Percentiles rank a stretch among this genome's conserved stretches.
phyloP scores from a whole-genome alignment of 768 basidiomycete species.

The Suillus fuscotomentosus region DNA sequence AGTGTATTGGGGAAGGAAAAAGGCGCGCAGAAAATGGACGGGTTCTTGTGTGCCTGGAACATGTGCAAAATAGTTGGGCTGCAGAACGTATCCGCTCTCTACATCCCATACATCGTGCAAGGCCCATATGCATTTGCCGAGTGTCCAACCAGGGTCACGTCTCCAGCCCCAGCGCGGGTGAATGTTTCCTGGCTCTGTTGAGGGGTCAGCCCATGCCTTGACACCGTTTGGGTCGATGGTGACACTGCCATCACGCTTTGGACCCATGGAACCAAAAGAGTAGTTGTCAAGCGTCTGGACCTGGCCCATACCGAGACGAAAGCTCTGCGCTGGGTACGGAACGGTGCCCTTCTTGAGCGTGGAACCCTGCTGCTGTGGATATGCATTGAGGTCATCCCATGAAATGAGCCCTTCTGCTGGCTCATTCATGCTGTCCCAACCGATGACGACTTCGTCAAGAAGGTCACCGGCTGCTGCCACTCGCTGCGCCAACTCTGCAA shows the following conservation, averaged over 20 bases:
- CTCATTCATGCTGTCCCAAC: constrained; percentile 97
- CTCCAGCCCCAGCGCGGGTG: constrained; percentile 83
- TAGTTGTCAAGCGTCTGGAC: constrained; percentile 80
- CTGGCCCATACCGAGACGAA: constrained; percentile 87
- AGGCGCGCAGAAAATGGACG: constrained; percentile 73
- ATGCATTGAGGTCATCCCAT: constrained; percentile 63
- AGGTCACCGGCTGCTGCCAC: constrained; percentile 75
- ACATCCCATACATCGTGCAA: constrained; percentile 88
- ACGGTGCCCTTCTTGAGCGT: constrained; percentile 83
- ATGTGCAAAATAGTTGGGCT: constrained; percentile 73
- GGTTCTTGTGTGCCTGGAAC: constrained; percentile 40
- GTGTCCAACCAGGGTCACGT: constrained; percentile 66
- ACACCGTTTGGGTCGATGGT: constrained; percentile 83
- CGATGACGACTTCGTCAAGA: constrained; percentile 85
- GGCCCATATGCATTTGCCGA: constrained; percentile 86
- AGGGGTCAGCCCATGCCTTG: constrained; percentile 73
- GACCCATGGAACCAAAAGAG: constrained; percentile 79
- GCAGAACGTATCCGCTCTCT: constrained; percentile 61
- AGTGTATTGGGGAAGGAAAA: constrained; percentile 73
- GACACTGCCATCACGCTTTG: constrained; percentile 67
- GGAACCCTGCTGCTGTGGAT: constrained; percentile 66
- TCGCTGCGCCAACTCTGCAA: constrained; percentile 71
- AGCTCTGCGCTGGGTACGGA: constrained; percentile 81
- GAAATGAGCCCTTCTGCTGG: constrained; percentile 78
- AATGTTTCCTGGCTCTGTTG: constrained; percentile 47